Evolutionary conservation across 495 filamentous ascomycete genomes (phyloP).

Genomic region (Annulohypoxylon maeteangense): DNA sequence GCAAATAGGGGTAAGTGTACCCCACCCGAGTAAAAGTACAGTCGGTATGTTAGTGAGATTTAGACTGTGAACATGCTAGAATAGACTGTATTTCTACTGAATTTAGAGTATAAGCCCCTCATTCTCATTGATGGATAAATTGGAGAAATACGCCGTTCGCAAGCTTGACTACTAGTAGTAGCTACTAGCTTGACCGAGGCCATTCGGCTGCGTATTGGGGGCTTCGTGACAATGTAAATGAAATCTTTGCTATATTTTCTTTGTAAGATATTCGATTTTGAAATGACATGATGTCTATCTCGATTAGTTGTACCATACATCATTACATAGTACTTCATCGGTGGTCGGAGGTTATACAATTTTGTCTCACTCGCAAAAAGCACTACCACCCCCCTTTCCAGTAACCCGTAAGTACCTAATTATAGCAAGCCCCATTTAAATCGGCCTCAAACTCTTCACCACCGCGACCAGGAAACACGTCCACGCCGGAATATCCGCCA

Average conservation of each 20-base stretch:
- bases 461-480: constrained; percentile 43
- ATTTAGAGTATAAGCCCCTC: constrained; percentile 9
- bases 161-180: constrained; percentile 3
- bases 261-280: neutral
- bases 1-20: constrained; percentile 13
- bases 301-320: neutral
- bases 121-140: constrained; percentile 43
- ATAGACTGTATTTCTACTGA: constrained; percentile 19
- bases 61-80: neutral
- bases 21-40: constrained; percentile 10
- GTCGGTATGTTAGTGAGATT: neutral
- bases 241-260: neutral
- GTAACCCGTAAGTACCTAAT: neutral
- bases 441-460: constrained; percentile 35
- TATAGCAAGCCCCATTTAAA: constrained; percentile 7
- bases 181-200: constrained; percentile 2
- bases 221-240: neutral
- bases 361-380: neutral
- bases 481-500: constrained; percentile 44
- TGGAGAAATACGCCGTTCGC: constrained; percentile 25
- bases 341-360: neutral
- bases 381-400: neutral
- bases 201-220: neutral
- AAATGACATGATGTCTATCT: neutral
- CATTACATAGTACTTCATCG: neutral